Evolutionary conservation across 768 basidiomycete species (phyloP), one percentile per base, ranked within the genome.

Genomic region (Mycena olivaceomarginata): DNA sequence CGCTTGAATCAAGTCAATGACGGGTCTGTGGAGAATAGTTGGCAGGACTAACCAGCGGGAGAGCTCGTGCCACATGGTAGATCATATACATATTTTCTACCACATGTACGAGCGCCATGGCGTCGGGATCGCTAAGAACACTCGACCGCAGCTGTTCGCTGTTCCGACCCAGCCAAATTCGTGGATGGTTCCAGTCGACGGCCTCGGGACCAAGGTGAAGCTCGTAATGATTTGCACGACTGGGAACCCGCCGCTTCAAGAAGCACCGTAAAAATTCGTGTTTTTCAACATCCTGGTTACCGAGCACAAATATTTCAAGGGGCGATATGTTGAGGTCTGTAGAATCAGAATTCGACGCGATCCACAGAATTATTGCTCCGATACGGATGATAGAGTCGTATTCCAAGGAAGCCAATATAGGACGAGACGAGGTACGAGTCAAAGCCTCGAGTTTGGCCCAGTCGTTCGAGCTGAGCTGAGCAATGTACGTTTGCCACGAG

Each of bases 81-180:
- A 75, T 74, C 70, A 74, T 67, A 22, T 78, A 72, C n/a, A 72
- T 57, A 56, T 67, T 75, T 67, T 78, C 77, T 31, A 65, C 77
- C 37, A 75, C 46, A n/a, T 74, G 15, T 1, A 67, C 16, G 5
- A 78, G 37, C 57, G 70, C 53, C 2, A 39, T 15, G 22, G 48
- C 51, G 39, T 72, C 53, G 2, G 75, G 62, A 59, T 78, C 65
- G 39, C 53, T 56, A 5, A 78, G 65, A 15, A 75, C 69, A 56
- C 5, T 57, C 10, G 68, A 51, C 2, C 69, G 72, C 5, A 78
- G 70, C 51, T 64, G 64, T 13, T 10, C 73, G 39, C 70, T 69
- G 46, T 68, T 75, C 5, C 40, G 48, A 31, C 62, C 65, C 11
- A 78, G 70, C 73, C 73, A 78, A 16, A 41, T 62, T 46, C 43